These are phyloP conservation scores for Rhododendron griersonianum DNA, from an alignment of 148 eudicot genomes.

Conservation along the genomic window DNA sequence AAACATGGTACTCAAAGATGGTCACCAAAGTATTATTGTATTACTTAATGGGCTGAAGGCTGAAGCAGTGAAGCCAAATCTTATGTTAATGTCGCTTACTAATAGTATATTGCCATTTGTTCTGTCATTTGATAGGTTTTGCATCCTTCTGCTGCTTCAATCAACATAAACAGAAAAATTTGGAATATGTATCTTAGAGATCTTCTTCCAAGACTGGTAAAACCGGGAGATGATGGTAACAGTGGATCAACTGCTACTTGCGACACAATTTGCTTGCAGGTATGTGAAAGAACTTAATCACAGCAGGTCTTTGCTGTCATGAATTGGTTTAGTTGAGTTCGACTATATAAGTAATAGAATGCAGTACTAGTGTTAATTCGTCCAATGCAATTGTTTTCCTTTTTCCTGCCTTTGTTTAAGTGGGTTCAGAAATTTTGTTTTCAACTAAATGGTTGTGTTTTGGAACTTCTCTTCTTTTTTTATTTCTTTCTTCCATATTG, in stretches of 20 bases:
- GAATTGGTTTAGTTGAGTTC: neutral
- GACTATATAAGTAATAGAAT: neutral
- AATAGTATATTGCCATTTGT: neutral
- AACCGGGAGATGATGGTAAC: constrained; percentile 52
- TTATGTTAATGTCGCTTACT: neutral
- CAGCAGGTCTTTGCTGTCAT: neutral
- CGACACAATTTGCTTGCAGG: constrained; percentile 58
- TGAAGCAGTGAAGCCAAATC: neutral
- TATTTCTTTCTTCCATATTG: neutral
- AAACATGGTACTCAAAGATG: too few species aligned
- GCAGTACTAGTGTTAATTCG: neutral
- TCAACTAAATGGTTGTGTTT: too few species aligned
- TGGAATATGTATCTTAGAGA: constrained; percentile 57
- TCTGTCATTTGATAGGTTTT: constrained; percentile 35
- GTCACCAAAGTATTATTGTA: too few species aligned
- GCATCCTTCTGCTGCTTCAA: constrained; percentile 35
- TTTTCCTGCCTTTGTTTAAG: neutral
- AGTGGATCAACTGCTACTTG: constrained; percentile 55
- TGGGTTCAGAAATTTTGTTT: neutral
- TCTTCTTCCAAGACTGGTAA: constrained; percentile 55
- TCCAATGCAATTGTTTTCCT: neutral
- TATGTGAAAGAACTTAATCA: constrained; percentile 5
- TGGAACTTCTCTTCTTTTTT: neutral
- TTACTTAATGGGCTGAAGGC: neutral
- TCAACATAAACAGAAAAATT: constrained; percentile 49